Evolutionary conservation across 2,329 filamentous ascomycete species (phyloP).

Genomic region (Fusarium transvaalense): DNA sequence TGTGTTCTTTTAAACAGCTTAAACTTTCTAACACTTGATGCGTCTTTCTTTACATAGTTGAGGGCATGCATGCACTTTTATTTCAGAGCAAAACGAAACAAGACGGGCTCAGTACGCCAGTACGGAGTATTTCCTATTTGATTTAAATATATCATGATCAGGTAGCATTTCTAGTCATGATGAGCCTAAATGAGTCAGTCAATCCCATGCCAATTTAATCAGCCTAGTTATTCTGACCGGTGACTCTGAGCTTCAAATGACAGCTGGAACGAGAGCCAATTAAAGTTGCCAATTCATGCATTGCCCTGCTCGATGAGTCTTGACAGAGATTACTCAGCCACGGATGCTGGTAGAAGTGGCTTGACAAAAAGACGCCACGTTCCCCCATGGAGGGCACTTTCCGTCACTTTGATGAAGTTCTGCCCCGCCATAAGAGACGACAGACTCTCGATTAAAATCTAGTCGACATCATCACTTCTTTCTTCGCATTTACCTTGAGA

Average conservation of each 20-base stretch:
- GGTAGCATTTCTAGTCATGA: not conserved
- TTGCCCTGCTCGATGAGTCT: conserved; percentile 8
- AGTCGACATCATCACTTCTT: conserved; percentile 40
- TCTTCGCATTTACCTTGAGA: conserved; percentile 7
- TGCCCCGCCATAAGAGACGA: conserved; percentile 45
- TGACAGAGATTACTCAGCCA: conserved; percentile 40
- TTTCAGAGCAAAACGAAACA: not conserved
- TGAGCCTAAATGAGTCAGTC: conserved; percentile 27
- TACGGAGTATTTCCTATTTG: not conserved
- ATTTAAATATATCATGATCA: not conserved
- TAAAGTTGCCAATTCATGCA: conserved; percentile 14
- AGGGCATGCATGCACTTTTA: not conserved
- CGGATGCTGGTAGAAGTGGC: conserved; percentile 16
- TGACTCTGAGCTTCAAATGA: conserved; percentile 27
- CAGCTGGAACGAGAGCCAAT: conserved; percentile 19
- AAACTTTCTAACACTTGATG: too few relatives aligned
- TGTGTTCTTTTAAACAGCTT: too few relatives aligned
- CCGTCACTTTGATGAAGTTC: conserved; percentile 20
- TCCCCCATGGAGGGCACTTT: conserved; percentile 28
- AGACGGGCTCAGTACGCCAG: not conserved
- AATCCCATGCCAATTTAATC: not conserved
- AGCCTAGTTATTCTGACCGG: conserved; percentile 17
- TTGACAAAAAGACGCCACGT: conserved; percentile 19
- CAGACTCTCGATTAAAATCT: conserved; percentile 45
- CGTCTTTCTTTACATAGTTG: too few relatives aligned